Base-by-base conservation (phyloP, 352 stramenopile species). In the Pythium phragmiticola region DNA sequence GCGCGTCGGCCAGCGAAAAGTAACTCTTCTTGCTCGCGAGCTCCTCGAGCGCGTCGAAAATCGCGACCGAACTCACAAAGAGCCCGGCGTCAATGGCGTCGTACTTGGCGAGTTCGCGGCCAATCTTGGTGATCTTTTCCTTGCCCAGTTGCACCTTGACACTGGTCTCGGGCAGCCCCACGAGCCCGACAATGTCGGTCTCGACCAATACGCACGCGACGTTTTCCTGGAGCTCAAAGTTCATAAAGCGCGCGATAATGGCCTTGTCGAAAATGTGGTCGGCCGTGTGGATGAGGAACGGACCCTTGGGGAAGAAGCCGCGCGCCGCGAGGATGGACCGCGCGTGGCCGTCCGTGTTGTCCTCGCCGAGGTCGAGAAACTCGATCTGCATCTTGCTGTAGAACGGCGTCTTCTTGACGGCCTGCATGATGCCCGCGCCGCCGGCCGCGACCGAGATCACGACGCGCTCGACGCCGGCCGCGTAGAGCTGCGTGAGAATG, bases 401-500 rank as follows among this genome's bases (percentile, higher is more conserved):
- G 53, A 89, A 82, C 17, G 77, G 73, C 26, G 82, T 88, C 34
- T 84, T 74, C 67, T 86, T 84, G 45, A 92, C 76, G 36, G 77
- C 76, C 21, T 73, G 70, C 21, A 82, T 84, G 66, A 90, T 91
- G 63, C 82, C 72, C 21, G 53, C 55, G 33, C 80, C 82, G 8
- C 67, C 75, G n/a, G 82, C 78, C 41, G 82, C 78, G 7, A 94
- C 77, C 7, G 81, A 85, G 68, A 94, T 84, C 49, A 92, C 85
- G n/a, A 92, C 80, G 30, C 84, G 80, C 59, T 89, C 82, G 9
- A 92, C 76, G 41, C 82, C 80, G 0, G 86, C 82, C 33, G 84
- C 80, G 51, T 88, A 89, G 0, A 92, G 72, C 57, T 94, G 85
- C 34, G 83, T 88, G 21, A 92, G 65, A 61, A 90, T 90, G 57